Base-by-base conservation (phyloP, 805 yeast species). In the Hanseniaspora singularis region DNA sequence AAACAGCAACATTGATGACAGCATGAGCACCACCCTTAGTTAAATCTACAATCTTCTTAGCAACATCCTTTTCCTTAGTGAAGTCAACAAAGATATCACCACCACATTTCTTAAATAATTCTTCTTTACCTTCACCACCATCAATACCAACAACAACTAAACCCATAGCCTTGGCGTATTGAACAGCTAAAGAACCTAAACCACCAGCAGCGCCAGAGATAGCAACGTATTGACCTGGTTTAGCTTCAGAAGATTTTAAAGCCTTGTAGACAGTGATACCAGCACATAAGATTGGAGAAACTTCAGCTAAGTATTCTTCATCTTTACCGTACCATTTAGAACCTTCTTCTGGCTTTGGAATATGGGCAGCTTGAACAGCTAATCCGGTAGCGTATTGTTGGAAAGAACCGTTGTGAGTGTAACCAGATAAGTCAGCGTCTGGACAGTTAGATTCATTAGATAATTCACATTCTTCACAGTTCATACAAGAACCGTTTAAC, bases 181-280 rank as follows among this genome's bases (percentile, higher is more conserved):
- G 87, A 56, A 80, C 68, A 48, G 85, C 86, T 53, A 81, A 65
- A 33, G 84, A 68, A 59, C 88, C 89, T 63, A 81, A 72, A 59
- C 89, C 88, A 63, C 88, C 88, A 63, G 77, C 83, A 52, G 86
- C 87, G 67, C 89, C 88, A 49, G 85, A 76, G 51, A 81, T 68
- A 51, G 77, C 75, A 54, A 79, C 81, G 79, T 81, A 80, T 63
- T 81, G 76, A 59, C 89, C 87, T 19, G 87, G 69, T 40, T 53
- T 52, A 50, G 73, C 59, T 44, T 67, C 62, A 46, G 82, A 79
- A 42, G 76, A 70, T 66, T 76, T 76, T 57, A 77, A 66, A 11
- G 81, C 81, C 67, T 76, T 76, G 74, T 75, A 77, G 38, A 74
- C 81, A 42, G 82, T 77, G 57, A 77, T 70, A 66, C 80, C 80